A percentile compares a stretch with the other conserved stretches of the same genome.
These are phyloP conservation scores for Cynara cardunculus DNA, from an alignment of 129 eudicot species.

Conservation along the genomic window DNA sequence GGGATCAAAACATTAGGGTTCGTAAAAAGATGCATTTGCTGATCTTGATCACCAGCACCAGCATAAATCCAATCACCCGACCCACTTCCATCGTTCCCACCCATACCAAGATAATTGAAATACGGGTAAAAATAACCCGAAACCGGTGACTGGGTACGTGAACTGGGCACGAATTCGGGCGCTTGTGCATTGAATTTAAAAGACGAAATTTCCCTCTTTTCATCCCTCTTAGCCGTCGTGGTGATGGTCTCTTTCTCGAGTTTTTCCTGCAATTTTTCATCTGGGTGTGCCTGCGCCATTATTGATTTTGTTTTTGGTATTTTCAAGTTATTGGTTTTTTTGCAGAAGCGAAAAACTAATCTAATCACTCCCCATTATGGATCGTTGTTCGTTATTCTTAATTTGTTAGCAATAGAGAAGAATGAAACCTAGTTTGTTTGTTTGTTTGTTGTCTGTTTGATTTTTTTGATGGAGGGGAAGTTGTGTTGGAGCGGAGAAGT, in stretches of 20 bases:
- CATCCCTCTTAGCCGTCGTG: background rate
- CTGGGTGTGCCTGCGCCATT: constrained; percentile 58
- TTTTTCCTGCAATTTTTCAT: constrained; percentile 30
- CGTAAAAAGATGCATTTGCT: constrained; percentile 32
- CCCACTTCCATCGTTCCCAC: constrained; percentile 36
- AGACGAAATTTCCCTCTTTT: constrained; percentile 27
- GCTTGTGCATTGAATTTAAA: constrained; percentile 84
- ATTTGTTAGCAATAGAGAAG: background rate
- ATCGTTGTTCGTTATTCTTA: constrained; percentile 9
- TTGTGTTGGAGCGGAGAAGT: constrained; percentile 24
- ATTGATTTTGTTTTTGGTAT: background rate
- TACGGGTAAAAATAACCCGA: constrained; percentile 67
- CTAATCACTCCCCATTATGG: constrained; percentile 22
- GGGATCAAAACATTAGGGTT: constrained; percentile 23
- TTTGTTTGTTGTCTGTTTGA: too few relatives aligned
- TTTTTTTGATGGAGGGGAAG: constrained; percentile 1
- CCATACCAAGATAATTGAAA: constrained; percentile 40
- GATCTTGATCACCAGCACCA: constrained; percentile 39
- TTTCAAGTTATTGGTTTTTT: background rate
- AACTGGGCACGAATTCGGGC: constrained; percentile 85
- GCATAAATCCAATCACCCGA: constrained; percentile 57
- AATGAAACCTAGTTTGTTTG: background rate
- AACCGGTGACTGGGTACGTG: constrained; percentile 45
- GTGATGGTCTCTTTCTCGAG: constrained; percentile 4
- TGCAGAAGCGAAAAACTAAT: constrained; percentile 12